phyloP scores from a whole-genome alignment of 768 basidiomycete species.

The Rhizopogon vinicolor region DNA sequence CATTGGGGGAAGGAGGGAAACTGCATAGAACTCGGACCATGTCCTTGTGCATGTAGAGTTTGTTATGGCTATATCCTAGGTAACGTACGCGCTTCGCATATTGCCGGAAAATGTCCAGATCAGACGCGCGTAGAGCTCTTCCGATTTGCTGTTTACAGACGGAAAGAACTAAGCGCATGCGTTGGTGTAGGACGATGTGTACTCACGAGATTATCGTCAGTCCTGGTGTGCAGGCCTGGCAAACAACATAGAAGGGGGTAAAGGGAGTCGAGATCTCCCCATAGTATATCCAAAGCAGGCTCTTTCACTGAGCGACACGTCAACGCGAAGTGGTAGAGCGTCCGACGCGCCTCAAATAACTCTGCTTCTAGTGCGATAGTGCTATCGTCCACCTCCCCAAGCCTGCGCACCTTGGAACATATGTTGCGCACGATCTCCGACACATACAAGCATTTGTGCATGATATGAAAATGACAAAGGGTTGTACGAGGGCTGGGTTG shows the following conservation, averaged over 20 bases:
- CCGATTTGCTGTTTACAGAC: background rate
- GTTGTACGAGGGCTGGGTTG: too few species aligned
- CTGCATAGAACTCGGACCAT: background rate
- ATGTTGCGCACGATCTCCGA: background rate
- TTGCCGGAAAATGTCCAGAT: slow-evolving; percentile 2
- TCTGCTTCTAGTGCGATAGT: background rate
- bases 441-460: slow-evolving; percentile 4
- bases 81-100: slow-evolving; percentile 4
- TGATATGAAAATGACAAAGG: background rate
- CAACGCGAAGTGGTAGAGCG: background rate
- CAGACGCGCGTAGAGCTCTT: background rate
- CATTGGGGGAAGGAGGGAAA: background rate
- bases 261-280: background rate
- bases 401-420: background rate
- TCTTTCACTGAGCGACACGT: slow-evolving; percentile 4
- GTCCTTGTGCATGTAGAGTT: background rate
- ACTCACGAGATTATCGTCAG: background rate
- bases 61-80: background rate
- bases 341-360: background rate
- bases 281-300: slow-evolving; percentile 3
- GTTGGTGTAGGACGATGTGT: background rate
- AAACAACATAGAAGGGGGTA: slow-evolving; percentile 1
- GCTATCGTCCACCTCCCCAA: background rate
- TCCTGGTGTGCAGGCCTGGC: background rate
- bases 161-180: background rate